Percentiles rank a stretch among this genome's conserved stretches.
Conservation (phyloP, 2,329 filamentous ascomycete genomes). For the Hymenoscyphus scutula region DNA sequence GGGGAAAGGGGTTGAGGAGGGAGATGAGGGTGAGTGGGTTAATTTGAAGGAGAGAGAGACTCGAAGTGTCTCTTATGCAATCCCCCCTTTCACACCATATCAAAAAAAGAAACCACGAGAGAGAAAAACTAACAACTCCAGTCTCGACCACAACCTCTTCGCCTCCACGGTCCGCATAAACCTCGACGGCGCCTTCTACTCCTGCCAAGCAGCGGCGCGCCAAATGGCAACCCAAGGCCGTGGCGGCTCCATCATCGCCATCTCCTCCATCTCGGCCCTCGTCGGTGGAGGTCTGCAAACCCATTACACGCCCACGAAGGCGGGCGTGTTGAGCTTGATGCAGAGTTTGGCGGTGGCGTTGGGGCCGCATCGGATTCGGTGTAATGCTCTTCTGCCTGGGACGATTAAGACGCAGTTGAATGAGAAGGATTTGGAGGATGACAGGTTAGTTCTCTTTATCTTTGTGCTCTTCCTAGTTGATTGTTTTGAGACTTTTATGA, state of each 20-base stretch:
- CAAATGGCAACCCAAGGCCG: conserved; percentile 69
- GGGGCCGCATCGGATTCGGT: conserved; percentile 72
- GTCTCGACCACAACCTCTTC: conserved; percentile 68
- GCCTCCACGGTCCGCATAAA: conserved; percentile 73
- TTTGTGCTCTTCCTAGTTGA: no score
- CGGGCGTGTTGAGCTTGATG: conserved; percentile 76
- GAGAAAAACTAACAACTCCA: conserved; percentile 31
- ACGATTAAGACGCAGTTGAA: conserved; percentile 84
- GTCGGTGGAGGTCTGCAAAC: conserved; percentile 76
- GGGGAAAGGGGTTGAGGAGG: not conserved
- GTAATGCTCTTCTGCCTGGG: conserved; percentile 80
- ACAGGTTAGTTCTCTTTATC: no score
- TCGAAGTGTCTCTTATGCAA: not conserved
- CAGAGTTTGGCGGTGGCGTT: conserved; percentile 79
- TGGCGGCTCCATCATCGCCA: conserved; percentile 77
- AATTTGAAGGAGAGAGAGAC: not conserved
- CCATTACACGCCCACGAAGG: conserved; percentile 89
- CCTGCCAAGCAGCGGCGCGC: conserved; percentile 77
- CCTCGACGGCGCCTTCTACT: conserved; percentile 84
- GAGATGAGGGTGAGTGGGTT: not conserved
- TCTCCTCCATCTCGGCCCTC: conserved; percentile 71
- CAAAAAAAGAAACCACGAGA: not conserved
- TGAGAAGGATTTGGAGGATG: conserved; percentile 74
- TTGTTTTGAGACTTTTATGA: no score
- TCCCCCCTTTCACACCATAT: not conserved